These are phyloP conservation scores for Letharia lupina DNA, from an alignment of 495 filamentous ascomycete genomes.

Conservation along the genomic window DNA sequence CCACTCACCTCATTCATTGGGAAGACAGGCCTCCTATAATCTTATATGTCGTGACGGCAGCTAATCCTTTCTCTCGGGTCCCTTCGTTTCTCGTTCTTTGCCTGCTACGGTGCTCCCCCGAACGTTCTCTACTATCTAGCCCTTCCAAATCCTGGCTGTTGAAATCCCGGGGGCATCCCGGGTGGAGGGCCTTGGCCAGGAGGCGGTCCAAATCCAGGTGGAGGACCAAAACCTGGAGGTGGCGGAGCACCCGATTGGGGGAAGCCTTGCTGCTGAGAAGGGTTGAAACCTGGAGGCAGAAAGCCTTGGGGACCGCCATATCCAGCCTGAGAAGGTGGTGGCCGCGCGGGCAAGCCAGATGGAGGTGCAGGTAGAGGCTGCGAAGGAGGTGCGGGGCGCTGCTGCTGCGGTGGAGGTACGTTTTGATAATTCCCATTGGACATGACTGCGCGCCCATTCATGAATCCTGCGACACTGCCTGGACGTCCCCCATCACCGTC, in stretches of 20 bases:
- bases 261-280: slow-evolving; percentile 35
- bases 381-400: slow-evolving; percentile 35
- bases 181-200: slow-evolving; percentile 33
- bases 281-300: slow-evolving; percentile 47
- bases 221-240: slow-evolving; percentile 47
- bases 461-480: slow-evolving; percentile 33
- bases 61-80: not conserved
- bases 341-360: slow-evolving; percentile 67
- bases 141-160: slow-evolving; percentile 41
- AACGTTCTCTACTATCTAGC: slow-evolving; percentile 30
- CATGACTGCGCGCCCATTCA: slow-evolving; percentile 31
- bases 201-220: slow-evolving; percentile 44
- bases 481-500: slow-evolving; percentile 41
- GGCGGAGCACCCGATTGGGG: slow-evolving; percentile 38
- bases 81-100: not conserved
- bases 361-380: slow-evolving; percentile 56
- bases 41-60: not conserved
- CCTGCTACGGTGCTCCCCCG: not conserved
- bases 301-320: slow-evolving; percentile 72
- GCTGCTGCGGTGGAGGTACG: slow-evolving; percentile 35
- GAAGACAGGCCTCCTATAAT: not conserved
- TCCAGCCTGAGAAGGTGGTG: slow-evolving; percentile 67
- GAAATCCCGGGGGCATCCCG: slow-evolving; percentile 43
- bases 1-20: not conserved
- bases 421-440: slow-evolving; percentile 34